Base-by-base conservation (phyloP, 2,329 filamentous ascomycete genomes). In the Alternaria postmessia region DNA sequence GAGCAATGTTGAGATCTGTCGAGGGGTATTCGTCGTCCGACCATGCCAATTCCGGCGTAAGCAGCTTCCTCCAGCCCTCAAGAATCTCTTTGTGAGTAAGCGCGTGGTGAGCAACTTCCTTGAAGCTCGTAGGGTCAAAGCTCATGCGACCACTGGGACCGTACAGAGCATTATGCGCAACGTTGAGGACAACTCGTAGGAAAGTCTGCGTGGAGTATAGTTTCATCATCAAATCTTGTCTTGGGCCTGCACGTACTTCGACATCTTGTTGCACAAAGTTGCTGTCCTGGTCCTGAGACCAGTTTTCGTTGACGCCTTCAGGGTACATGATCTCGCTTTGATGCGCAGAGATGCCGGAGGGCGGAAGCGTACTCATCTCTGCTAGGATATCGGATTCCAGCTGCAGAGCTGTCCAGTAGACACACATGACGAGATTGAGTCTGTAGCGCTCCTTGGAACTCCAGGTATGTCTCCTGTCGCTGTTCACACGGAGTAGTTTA, bases 361-460 rank as follows among this genome's bases (percentile, higher is more conserved):
- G 82, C 5, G 87, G 87, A 14, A 90, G 80, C 59, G 72, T 76
- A 48, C 87, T 86, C 60, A 98, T 84, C 78, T 99, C 95, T 3
- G 95, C 95, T 47, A 97, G 85, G 46, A 98, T 92, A 76, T 98
- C 94, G 78, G 90, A 97, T 79, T 98, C 94, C 11, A 98, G 84
- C 73, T 98, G 94, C 64, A 97, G 82, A 75, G 92, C 96, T 7
- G 94, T 95, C 94, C 94, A 98, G 71, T 94, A 97, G 0, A 92
- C 90, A 68, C 96, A 74, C 57, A 82, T 78, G 24, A 83, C 79
- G 42, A 83, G 66, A 47, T 82, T 82, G 32, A 75, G 60, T 43
- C 73, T 65, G 52, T 76, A 75, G 2, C 66, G 63, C 53, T 77
- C 74, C 54, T 74, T 73, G 2, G 66, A 53, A 5, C 68, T 57